A percentile compares a stretch with the other conserved stretches of the same genome.
phyloP scores from a whole-genome alignment of 805 yeast species.

The Teunomyces gatunensis region DNA sequence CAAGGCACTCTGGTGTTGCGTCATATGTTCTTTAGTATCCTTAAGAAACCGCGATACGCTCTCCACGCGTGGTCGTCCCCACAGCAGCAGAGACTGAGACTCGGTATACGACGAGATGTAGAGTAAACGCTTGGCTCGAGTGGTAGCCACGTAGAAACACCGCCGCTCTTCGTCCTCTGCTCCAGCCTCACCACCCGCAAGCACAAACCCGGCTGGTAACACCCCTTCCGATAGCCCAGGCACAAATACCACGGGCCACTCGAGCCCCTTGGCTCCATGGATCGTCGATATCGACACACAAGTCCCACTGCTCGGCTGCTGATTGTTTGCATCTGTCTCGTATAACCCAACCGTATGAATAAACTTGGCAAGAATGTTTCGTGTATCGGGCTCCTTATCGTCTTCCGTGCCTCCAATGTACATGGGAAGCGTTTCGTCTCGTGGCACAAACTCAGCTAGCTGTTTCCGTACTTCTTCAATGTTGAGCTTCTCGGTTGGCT shows the following conservation, averaged over 20 bases:
- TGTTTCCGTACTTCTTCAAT: constrained; percentile 39
- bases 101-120: constrained; percentile 40
- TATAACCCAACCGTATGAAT: constrained; percentile 34
- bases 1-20: constrained; percentile 17
- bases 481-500: constrained; percentile 32
- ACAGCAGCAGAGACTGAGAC: constrained; percentile 11
- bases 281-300: constrained; percentile 65
- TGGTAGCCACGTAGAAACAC: constrained; percentile 82
- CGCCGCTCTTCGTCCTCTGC: constrained; percentile 73
- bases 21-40: constrained; percentile 8
- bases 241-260: constrained; percentile 90
- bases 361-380: constrained; percentile 23
- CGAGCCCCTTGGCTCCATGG: constrained; percentile 91
- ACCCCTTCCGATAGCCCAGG: constrained; percentile 68
- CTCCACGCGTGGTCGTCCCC: constrained; percentile 21
- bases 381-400: constrained; percentile 10
- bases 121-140: constrained; percentile 68
- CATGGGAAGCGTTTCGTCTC: constrained; percentile 19
- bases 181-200: constrained; percentile 22
- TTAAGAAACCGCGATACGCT: constrained; percentile 28
- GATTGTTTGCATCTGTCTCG: constrained; percentile 26
- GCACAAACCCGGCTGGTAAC: constrained; percentile 57
- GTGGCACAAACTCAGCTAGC: constrained; percentile 32
- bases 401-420: constrained; percentile 8
- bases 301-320: constrained; percentile 13